A percentile compares a stretch with the other conserved stretches of the same genome.
These are phyloP conservation scores for Hypericum perforatum DNA, from an alignment of 345 rosid species.

Conservation along the genomic window DNA sequence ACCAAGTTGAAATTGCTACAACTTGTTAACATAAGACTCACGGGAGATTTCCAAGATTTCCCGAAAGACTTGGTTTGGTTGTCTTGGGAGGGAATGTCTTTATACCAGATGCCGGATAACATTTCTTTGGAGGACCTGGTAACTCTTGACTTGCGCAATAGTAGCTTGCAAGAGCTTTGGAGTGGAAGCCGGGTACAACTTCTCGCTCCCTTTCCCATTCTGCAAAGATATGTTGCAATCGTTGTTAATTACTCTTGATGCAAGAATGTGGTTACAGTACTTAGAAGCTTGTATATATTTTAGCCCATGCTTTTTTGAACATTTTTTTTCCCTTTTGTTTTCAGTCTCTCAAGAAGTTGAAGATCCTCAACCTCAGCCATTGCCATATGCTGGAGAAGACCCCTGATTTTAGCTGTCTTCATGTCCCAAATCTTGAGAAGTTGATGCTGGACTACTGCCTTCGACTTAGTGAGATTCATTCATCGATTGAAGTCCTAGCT, in stretches of 20 bases:
- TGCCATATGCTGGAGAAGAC: background rate
- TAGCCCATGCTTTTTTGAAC: no score
- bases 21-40: background rate
- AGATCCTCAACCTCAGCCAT: background rate
- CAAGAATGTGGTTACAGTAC: no score
- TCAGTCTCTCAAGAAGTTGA: background rate
- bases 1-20: background rate
- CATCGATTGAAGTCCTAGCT: background rate
- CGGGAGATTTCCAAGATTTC: background rate
- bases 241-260: no score
- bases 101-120: no score
- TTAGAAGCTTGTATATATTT: no score
- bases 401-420: background rate
- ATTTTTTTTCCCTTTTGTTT: no score
- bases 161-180: background rate
- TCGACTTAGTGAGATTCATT: background rate
- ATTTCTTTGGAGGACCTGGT: background rate
- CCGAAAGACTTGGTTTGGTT: background rate
- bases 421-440: background rate
- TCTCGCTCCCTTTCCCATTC: no score
- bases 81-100: background rate
- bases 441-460: background rate
- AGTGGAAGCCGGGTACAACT: no score
- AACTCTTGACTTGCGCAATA: constrained; percentile 4
- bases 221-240: no score